Evolutionary conservation across 768 basidiomycete genomes (phyloP).

Genomic region (Hericium coralloides): DNA sequence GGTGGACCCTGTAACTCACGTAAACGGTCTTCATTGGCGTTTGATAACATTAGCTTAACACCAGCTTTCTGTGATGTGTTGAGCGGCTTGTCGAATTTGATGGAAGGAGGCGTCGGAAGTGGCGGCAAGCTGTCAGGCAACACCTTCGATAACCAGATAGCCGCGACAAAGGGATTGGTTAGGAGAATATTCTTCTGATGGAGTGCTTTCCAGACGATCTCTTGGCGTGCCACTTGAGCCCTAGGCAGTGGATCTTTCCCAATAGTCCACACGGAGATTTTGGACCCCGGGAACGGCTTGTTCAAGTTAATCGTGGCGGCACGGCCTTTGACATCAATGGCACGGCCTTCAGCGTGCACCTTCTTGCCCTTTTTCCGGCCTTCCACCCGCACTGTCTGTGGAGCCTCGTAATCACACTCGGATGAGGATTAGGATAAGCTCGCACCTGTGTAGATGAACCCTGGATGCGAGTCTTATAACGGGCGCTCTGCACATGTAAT

Average conservation of each 20-base stretch:
- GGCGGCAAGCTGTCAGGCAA: not conserved
- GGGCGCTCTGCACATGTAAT: constrained; percentile 27
- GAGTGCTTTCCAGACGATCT: constrained; percentile 17
- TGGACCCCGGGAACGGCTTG: not conserved
- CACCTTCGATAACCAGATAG: constrained; percentile 9
- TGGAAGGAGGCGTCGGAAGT: not conserved
- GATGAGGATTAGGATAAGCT: not conserved
- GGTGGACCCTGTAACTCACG: constrained; percentile 18
- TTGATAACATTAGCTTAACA: constrained; percentile 24
- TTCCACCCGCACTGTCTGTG: constrained; percentile 12
- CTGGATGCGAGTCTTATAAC: constrained; percentile 38
- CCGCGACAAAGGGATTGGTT: constrained; percentile 18
- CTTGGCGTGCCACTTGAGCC: constrained; percentile 14
- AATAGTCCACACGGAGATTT: constrained; percentile 7
- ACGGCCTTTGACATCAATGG: constrained; percentile 28
- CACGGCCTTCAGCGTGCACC: constrained; percentile 10
- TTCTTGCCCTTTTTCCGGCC: not conserved
- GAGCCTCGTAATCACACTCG: constrained; percentile 14
- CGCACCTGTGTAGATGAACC: constrained; percentile 31
- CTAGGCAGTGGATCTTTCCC: constrained; percentile 13
- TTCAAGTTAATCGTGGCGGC: constrained; percentile 22
- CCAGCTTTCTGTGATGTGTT: constrained; percentile 22
- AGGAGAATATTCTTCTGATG: constrained; percentile 13
- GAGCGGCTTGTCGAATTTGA: not conserved
- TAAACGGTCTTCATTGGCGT: constrained; percentile 14